Base-by-base conservation (phyloP, 805 yeast species). In the Komagataella kurtzmanii region DNA sequence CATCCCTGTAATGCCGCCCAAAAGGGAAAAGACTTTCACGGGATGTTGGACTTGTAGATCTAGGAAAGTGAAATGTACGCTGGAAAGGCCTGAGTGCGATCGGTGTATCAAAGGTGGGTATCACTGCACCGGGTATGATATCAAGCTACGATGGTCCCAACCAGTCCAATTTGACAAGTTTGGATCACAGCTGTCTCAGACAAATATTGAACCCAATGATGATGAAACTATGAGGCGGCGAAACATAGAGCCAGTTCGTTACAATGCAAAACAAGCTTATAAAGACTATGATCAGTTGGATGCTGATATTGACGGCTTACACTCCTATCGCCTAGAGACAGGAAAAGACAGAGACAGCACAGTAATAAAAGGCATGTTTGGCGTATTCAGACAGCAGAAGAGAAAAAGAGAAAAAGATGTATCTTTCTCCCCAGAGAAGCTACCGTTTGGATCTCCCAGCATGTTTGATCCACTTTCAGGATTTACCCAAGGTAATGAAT, bases 1-100 rank as follows among this genome's bases (percentile, higher is more conserved):
- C 40, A 30, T 21, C 23, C 40, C 10, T 8, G 40, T 30, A 30
- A 30, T 30, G 40, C 40, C 47, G n/a, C 57, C 63, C 44, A 71
- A 66, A 54, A 67, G 81, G 53, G 76, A 78, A 7, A 89, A 88
- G 61, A 81, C 93, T 0, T 88, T 87, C 61, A 81, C 86, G 0
- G 97, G 96, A 1, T 89, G 97, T 62, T 87, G 87, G 71, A 86
- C 96, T 0, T 88, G 97, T 60, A 73, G 96, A 47, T 70, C 82
- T 14, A 66, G 96, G 47, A 85, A 88, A 64, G 82, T 88, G 49
- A 81, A 85, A 53, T 89, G 97, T 65, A 96, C 88, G 62, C 69
- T 85, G 52, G 69, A 73, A 14, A 75, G 74, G 56, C 97, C 97
- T 0, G 62, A 67, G 12, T 89, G 97, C 65, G 61, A 65, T n/a